Evolutionary conservation across 805 yeast species (phyloP).

Genomic region (Kluyveromyces siamensis): DNA sequence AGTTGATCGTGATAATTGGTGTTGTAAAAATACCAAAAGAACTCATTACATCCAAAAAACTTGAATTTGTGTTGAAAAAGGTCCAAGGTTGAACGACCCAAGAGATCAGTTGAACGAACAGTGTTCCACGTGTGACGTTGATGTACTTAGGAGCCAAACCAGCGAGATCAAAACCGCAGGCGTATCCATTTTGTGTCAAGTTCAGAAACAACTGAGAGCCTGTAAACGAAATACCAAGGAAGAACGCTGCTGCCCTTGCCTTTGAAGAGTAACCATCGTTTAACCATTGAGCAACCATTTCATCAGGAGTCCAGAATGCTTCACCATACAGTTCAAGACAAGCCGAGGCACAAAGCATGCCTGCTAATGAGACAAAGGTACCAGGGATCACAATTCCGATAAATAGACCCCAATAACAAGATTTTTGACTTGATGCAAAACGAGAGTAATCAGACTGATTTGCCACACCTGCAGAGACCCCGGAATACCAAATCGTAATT

Average conservation of each 20-base stretch:
- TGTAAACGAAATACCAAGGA: constrained; percentile 29
- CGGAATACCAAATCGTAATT: constrained; percentile 34
- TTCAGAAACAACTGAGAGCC: constrained; percentile 31
- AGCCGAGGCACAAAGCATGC: constrained; percentile 31
- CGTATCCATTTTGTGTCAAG: constrained; percentile 30
- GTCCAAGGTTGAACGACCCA: constrained; percentile 35
- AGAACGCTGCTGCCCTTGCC: constrained; percentile 35
- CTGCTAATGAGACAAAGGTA: constrained; percentile 33
- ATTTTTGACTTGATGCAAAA: constrained; percentile 25
- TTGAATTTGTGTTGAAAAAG: constrained; percentile 31
- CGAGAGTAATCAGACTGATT: constrained; percentile 36
- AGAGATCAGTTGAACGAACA: constrained; percentile 26
- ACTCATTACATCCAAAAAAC: constrained; percentile 30
- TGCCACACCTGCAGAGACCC: constrained; percentile 32
- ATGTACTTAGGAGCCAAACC: constrained; percentile 29
- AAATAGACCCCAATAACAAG: constrained; percentile 25
- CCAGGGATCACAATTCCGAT: constrained; percentile 30
- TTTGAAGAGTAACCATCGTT: constrained; percentile 26
- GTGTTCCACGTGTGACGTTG: constrained; percentile 30
- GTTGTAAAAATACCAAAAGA: constrained; percentile 32
- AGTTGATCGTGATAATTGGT: constrained; percentile 29
- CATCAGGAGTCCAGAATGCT: constrained; percentile 33
- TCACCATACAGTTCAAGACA: constrained; percentile 28
- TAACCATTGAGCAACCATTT: constrained; percentile 33
- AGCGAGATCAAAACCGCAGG: constrained; percentile 34